Evolutionary conservation across 164 flowering plant species (phyloP), one percentile per base, ranked within the genome.

Genomic region (Annona cherimola): DNA sequence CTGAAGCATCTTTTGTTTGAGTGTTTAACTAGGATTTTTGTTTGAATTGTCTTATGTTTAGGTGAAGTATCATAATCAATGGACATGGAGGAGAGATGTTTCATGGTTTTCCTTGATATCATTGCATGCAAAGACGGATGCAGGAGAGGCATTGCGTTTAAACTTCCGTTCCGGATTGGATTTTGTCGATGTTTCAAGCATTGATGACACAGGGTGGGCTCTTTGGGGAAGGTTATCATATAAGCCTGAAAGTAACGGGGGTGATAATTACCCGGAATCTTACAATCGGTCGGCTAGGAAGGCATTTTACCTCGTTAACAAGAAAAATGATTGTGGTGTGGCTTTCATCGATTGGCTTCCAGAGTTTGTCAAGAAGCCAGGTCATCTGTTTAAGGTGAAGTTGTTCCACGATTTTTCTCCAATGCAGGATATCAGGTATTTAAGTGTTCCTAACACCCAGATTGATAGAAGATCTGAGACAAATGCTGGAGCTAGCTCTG

Each of bases 321-420:
- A 88, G 80, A 92, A 89, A 82, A 88, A 81, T 78, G 83, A 84
- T 66, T 82, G 78, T 77, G 85, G 80, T 62, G 81, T 91, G 77
- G 97, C 99, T 73, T 90, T 92, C 76, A 74, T 85, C 69, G 92
- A 95, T 73, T 94, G 92, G 64, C 76, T 83, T 78, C 90, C 90
- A 42, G 92, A 87, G 79, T 91, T 92, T 87, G 92, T 91, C 6
- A 79, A 71, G 82, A 88, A 87, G 84, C 97, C 98, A 69, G 99
- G 99, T 77, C 85, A 88, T 81, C 85, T 86, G 61, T 86, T 95
- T 73, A 92, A 92, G 85, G 79, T 88, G 60, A 92, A 93, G 81
- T 82, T 89, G 41, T 83, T 94, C 65, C 72, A 61, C 46, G 76
- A 84, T 45, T 71, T 69, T 71, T 35, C 79, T 77, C 68, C 75